Base-by-base conservation (phyloP, 768 basidiomycete species). In the Pholiota molesta region DNA sequence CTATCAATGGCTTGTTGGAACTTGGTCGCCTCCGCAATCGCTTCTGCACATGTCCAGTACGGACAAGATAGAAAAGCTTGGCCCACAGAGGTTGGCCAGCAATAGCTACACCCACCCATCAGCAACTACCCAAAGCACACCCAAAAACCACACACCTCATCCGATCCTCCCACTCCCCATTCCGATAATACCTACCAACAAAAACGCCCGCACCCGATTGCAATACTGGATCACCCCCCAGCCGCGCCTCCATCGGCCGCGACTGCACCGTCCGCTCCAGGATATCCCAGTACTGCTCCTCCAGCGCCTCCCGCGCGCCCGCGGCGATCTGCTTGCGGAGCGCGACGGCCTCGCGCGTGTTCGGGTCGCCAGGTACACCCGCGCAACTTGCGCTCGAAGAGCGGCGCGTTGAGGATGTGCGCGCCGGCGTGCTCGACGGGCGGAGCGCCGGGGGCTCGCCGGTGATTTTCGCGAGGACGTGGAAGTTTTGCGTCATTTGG, bases 81-180 rank as follows among this genome's bases (percentile, higher is more conserved):
- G 96, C 97, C 95, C 95, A 99, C 13, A 99, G 67, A 1, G 95
- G 94, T 68, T 91, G 90, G 10, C 92, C 91, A 59, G 91, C 88
- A 23, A 97, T 86, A 95, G 78, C 92, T 96, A n/a, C 65, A 7
- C 13, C 35, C 51, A 21, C 57, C 28, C 33, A 66, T 14, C 66
- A 45, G 10, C 10, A 31, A 17, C 1, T 19, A 31, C 17, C 3
- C 11, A 37, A 49, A 6, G 4, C 23, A 49, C 7, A 23, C 26
- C 31, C 19, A 37, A 45, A 52, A n/a, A 16, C 23, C 9, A 72
- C 84, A 17, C 31, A 94, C 94, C 84, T 98, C 95, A 97, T 88
- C 57, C 88, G 82, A 60, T 92, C 92, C 54, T 91, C 88, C 92
- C 96, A 97, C 65, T 93, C 92, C 17, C 88, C 89, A 66, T 84